A percentile compares a stretch with the other conserved stretches of the same genome.
phyloP scores from a whole-genome alignment of 306 rosid species.

The Trifolium fragiferum region DNA sequence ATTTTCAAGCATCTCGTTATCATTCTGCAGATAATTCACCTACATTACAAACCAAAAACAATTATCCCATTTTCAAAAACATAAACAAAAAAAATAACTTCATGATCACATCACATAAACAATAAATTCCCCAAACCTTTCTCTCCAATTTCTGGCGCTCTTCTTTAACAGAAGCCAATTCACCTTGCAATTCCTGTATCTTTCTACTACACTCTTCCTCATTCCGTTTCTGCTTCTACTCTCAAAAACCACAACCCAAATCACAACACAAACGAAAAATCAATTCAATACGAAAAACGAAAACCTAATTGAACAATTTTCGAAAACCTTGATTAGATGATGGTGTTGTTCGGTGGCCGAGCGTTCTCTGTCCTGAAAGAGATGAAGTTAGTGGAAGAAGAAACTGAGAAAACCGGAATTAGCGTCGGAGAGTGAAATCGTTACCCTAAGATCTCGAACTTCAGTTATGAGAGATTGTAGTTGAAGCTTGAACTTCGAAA shows the following conservation, averaged over 20 bases:
- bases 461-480: constrained; percentile 67
- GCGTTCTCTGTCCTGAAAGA: constrained; percentile 74
- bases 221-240: constrained; percentile 69
- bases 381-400: constrained; percentile 30
- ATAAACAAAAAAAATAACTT: background rate
- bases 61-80: background rate
- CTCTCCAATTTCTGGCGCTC: constrained; percentile 61
- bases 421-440: constrained; percentile 14
- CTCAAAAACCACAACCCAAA: constrained; percentile 34
- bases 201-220: constrained; percentile 69
- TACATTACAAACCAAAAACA: constrained; percentile 31
- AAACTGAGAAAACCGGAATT: constrained; percentile 7
- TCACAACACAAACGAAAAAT: background rate
- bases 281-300: background rate
- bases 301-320: constrained; percentile 11
- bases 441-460: constrained; percentile 75
- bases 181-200: constrained; percentile 65
- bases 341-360: constrained; percentile 62
- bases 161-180: constrained; percentile 61
- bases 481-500: constrained; percentile 81
- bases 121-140: constrained; percentile 48
- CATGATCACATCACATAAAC: background rate
- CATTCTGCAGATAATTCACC: constrained; percentile 70
- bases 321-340: constrained; percentile 59
- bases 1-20: constrained; percentile 70